Evolutionary conservation across 140 eudicot genomes (phyloP), one percentile per base, ranked within the genome.

Genomic region (Eryngium alpinum): DNA sequence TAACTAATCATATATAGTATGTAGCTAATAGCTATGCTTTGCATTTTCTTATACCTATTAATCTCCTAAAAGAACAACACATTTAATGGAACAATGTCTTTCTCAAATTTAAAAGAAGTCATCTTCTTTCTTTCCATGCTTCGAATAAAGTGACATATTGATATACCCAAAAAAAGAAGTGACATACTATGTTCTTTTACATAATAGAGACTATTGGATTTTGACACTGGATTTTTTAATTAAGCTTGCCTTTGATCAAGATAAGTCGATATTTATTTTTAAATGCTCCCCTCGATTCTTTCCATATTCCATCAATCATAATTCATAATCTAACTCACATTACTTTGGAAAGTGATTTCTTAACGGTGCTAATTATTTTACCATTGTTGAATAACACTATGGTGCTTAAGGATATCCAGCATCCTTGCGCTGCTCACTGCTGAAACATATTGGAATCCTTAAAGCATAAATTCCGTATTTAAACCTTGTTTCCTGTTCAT

Each of bases 1-100:
- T 95, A 90, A 33, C 29, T 84, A 51, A 73, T 79, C 32, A 10
- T 71, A 60, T 86, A 44, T 33, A 32, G 19, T 77, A 27, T 59
- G n/a, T 80, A 49, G 33, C 69, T 38, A 19, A 5, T 70, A 70
- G 12, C 5, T 82, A 81, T 46, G 65, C 82, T 28, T 74, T 73
- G 56, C 60, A 56, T 51, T 34, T 32, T 24, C 49, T 77, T 83
- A n/a, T 10, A 49, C 46, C 32, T 66, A 44, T 70, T 49, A 34
- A 16, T 76, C 65, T 50, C 46, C 66, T 25, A 7, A 49, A 33
- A 15, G 49, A 49, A 14, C 21, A 15, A 75, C 10, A 44, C 6
- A 15, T 3, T 46, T 44, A 38, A 38, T 38, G 27, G n/a, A 62
- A 62, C n/a, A 29, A 6, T 24, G 46, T 38, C 46, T 38, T n/a